A percentile compares a stretch with the other conserved stretches of the same genome.
These are phyloP conservation scores for Xylaria curta DNA, from an alignment of 495 filamentous ascomycete species.

Conservation along the genomic window DNA sequence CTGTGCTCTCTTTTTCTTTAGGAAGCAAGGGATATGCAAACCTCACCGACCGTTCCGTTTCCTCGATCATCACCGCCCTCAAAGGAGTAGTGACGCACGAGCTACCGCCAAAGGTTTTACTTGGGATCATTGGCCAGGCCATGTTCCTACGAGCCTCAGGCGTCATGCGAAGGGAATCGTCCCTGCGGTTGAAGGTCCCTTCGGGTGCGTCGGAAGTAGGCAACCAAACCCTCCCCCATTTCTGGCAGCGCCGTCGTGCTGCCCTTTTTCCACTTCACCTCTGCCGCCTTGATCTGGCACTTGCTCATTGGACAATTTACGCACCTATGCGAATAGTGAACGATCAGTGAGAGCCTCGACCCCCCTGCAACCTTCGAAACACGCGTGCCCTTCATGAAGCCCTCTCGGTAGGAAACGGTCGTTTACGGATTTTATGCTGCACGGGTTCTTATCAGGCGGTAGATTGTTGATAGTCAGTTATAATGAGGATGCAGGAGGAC, in stretches of 20 bases:
- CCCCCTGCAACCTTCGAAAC: neutral
- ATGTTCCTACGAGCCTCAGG: neutral
- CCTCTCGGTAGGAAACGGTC: neutral
- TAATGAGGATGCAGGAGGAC: neutral
- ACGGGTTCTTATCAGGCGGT: too few species aligned
- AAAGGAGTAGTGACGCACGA: neutral
- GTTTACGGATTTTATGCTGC: neutral
- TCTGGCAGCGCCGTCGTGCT: neutral
- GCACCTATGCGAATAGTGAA: neutral
- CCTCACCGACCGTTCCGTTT: neutral
- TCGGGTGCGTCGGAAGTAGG: neutral
- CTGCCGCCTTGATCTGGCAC: neutral
- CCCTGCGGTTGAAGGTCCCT: neutral
- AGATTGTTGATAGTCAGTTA: neutral
- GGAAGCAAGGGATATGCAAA: neutral
- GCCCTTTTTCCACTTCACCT: conserved; percentile 11
- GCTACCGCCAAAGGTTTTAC: neutral
- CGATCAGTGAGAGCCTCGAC: neutral
- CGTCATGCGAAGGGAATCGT: neutral
- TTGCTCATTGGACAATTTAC: conserved; percentile 7
- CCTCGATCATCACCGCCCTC: neutral
- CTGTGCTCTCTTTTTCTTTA: neutral
- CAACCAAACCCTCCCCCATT: neutral
- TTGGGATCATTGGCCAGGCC: neutral
- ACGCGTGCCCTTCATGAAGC: conserved; percentile 5